Evolutionary conservation across 176 grass and related monocot genomes (phyloP), one percentile per base, ranked within the genome.

Genomic region (Oryza coarctata): DNA sequence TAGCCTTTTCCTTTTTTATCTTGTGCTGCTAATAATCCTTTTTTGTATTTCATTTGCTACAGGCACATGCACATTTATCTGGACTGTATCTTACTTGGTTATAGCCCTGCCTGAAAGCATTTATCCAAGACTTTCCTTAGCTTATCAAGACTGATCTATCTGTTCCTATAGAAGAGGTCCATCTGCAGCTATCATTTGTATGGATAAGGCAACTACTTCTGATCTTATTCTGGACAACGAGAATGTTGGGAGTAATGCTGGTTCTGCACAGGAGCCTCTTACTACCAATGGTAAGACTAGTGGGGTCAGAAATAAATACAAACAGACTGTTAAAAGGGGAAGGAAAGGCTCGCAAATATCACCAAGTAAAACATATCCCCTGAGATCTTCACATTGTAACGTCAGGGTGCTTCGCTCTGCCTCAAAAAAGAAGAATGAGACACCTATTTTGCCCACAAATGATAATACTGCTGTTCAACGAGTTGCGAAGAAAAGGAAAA

Each of bases 341-440:
- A 79, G 72, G 73, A 79, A 91, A 73, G 39, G 77, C 20, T 85
- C 89, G 43, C 68, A 89, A 75, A 58, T 70, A 70, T 57, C 69
- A 82, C 41, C 45, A 82, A 82, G 44, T 67, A 67, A 78, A 45
- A 89, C 58, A 50, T 89, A 94, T 93, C 65, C 82, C 60, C 89
- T 91, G 74, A 95, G 90, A 74, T 93, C 95, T 66, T 74, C 89
- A 69, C 75, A 41, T 64, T 71, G 83, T 84, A 85, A 70, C 70
- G 88, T 60, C 38, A 89, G 88, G 67, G 64, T 79, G 84, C 88
- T 89, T 81, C 82, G 88, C 81, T 90, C 92, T 68, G 87, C 72
- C 50, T 86, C 77, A 39, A 89, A 93, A 49, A 75, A 34, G n/a
- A 88, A 84, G 18, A 84, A 74, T 55, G 82, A 88, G 72, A 58